Evolutionary conservation across 345 rosid species (phyloP).

Genomic region (Kandelia obovata): DNA sequence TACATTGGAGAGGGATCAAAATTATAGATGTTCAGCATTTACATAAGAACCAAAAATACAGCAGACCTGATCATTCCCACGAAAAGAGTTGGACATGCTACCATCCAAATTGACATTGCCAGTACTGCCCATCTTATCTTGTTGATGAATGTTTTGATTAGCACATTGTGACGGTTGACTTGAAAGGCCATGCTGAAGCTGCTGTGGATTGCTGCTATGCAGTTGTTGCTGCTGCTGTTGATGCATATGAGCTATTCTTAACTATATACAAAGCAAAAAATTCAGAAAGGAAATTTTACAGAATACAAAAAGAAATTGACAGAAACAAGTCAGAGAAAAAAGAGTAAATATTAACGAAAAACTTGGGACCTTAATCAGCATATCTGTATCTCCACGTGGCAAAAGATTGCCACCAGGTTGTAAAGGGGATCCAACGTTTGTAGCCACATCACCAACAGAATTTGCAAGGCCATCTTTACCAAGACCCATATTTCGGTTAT

Average conservation of each 20-base stretch:
- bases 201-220: conserved; percentile 51
- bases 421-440: conserved; percentile 65
- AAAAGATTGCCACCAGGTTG: conserved; percentile 53
- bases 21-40: too few species aligned
- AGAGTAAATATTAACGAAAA: background rate
- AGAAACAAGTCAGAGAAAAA: background rate
- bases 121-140: conserved; percentile 78
- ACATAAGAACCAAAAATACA: conserved; percentile 11
- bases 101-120: conserved; percentile 75
- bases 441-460: conserved; percentile 67
- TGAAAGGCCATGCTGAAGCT: conserved; percentile 52
- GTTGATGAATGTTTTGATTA: conserved; percentile 67
- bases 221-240: conserved; percentile 48
- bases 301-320: background rate
- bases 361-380: conserved; percentile 53
- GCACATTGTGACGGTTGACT: conserved; percentile 77
- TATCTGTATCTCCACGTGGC: conserved; percentile 63
- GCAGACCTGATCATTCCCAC: conserved; percentile 96
- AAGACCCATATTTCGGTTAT: conserved; percentile 51
- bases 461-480: conserved; percentile 74
- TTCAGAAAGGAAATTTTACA: background rate
- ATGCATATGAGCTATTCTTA: conserved; percentile 67
- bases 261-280: conserved; percentile 29
- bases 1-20: too few species aligned
- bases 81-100: conserved; percentile 81